Evolutionary conservation across 495 filamentous ascomycete species (phyloP).

Genomic region (Penicillium atrosanguineum): DNA sequence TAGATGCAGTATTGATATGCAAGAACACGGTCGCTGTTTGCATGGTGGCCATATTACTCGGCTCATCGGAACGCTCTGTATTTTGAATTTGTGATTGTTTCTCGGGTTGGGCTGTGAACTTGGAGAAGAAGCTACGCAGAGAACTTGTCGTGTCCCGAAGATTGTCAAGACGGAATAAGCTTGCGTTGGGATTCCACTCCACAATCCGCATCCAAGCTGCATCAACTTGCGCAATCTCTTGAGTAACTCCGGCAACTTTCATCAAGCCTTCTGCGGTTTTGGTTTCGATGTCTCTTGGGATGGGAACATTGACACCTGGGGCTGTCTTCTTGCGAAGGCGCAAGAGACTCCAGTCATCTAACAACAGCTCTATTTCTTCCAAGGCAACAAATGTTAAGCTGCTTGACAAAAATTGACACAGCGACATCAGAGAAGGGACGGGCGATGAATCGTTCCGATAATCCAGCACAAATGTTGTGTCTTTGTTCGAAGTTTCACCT

Average conservation of each 20-base stretch:
- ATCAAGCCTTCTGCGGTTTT: conserved; percentile 81
- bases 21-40: conserved; percentile 80
- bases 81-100: conserved; percentile 28
- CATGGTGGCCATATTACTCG: conserved; percentile 61
- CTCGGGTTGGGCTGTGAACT: conserved; percentile 52
- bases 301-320: conserved; percentile 64
- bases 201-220: conserved; percentile 87
- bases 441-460: conserved; percentile 85
- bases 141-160: conserved; percentile 52
- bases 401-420: conserved; percentile 89
- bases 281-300: conserved; percentile 78
- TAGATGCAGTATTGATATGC: conserved; percentile 76
- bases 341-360: conserved; percentile 83
- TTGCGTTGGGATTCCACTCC: conserved; percentile 69
- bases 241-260: conserved; percentile 70
- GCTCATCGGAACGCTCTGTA: conserved; percentile 31
- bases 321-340: conserved; percentile 78
- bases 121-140: conserved; percentile 77
- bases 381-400: conserved; percentile 95
- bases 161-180: conserved; percentile 36
- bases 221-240: conserved; percentile 84
- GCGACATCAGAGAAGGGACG: conserved; percentile 75
- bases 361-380: conserved; percentile 80
- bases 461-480: conserved; percentile 89
- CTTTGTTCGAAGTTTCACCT: conserved; percentile 57